A percentile compares a stretch with the other conserved stretches of the same genome.
Conservation (phyloP, 2,329 filamentous ascomycete species). For the Fusarium sp. region DNA sequence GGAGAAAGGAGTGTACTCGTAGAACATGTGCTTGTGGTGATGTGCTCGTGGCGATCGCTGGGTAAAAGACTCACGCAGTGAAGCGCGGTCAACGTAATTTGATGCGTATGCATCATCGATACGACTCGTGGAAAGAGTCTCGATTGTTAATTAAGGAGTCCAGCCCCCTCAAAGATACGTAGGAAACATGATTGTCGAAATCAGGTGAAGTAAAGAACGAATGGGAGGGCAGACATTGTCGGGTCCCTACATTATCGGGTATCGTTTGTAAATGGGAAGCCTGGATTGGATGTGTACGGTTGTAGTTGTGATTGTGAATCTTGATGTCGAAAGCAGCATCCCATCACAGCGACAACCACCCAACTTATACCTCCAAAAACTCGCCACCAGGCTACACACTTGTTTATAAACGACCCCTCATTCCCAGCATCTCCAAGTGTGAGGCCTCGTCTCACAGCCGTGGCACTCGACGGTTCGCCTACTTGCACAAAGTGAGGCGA, state of each 20-base stretch:
- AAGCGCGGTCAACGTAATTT: slow-evolving; percentile 30
- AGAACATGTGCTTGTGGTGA: not conserved
- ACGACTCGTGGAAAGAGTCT: not conserved
- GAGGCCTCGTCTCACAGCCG: slow-evolving; percentile 29
- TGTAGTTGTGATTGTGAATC: not conserved
- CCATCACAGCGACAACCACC: not conserved
- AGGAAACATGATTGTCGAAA: not conserved
- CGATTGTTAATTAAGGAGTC: slow-evolving; percentile 16
- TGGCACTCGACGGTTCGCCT: slow-evolving; percentile 27
- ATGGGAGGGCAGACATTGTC: not conserved
- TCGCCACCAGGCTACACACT: slow-evolving; percentile 1
- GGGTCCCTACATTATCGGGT: not conserved
- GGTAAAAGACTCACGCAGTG: slow-evolving; percentile 16
- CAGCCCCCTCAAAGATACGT: slow-evolving; percentile 12
- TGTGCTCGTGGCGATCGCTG: slow-evolving; percentile 6
- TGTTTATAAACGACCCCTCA: not conserved
- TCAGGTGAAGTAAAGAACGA: not conserved
- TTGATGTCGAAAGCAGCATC: not conserved
- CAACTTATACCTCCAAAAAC: not conserved
- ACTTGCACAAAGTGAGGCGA: slow-evolving; percentile 32
- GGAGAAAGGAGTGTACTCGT: not conserved
- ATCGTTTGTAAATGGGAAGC: not conserved
- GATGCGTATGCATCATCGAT: not conserved
- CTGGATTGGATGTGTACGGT: not conserved
- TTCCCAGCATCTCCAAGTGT: not conserved